Evolutionary conservation across 73 alveolate genomes (phyloP), one percentile per base, ranked within the genome.

Genomic region (Paraurostyla sp.): DNA sequence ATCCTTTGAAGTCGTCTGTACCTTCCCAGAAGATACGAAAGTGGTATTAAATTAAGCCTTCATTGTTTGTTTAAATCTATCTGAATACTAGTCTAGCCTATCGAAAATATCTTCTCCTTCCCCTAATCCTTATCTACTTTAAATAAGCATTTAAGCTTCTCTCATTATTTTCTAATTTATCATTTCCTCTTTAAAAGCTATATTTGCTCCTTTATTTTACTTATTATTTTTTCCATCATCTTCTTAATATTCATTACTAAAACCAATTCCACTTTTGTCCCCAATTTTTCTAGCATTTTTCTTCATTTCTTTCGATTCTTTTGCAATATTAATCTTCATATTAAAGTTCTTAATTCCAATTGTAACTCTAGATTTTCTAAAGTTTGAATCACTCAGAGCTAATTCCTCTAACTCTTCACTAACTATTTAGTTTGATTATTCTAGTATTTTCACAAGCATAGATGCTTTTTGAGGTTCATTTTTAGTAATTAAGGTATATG

Each of bases 391-490:
- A 25, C 73, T 13, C 94, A 59, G 71, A 11, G 98, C 98, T 36
- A 94, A 50, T 32, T 92, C 92, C 69, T 88, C 95, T 32, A 94
- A 71, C 20, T 94, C 95, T 0, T 48, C 76, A 27, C 94, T 76
- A 15, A 92, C 95, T 60, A 88, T 69, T 51, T 92, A 51, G 11
- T 92, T 90, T 15, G 93, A 86, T 36, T 88, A 52, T 68, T 94
- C 96, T 4, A 94, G 71, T 29, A 63, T 86, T 57, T 71, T 63
- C 13, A 94, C 38, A 48, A 92, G 86, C 80, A 80, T 78, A 11
- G 90, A 63, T 3, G 98, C 98, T 40, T 65, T 62, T 76, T 71
- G 76, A 56, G 89, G 40, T 38, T 94, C 98, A 48, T 60, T 62
- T 60, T 51, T 83, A 16, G 83, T 46, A 0, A 94, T 76, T 3